Base-by-base conservation (phyloP, 2,329 filamentous ascomycete species). In the Aureobasidium mangrovei region DNA sequence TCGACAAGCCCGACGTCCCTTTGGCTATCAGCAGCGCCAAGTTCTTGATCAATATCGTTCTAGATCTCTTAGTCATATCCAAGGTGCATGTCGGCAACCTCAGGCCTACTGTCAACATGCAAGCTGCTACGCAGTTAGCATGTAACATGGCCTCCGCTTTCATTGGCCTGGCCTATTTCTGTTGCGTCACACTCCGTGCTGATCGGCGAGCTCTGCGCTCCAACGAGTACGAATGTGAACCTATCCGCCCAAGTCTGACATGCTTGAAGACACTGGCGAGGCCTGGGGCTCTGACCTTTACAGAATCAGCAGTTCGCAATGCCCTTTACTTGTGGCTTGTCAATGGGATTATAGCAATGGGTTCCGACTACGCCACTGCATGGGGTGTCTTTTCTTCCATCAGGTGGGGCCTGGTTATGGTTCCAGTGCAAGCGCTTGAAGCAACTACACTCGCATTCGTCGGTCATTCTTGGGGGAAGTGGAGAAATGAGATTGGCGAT, bases 331-430 rank as follows among this genome's bases (percentile, higher is more conserved):
- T 88, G 0, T 88, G 84, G 84, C 72, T 88, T 0, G 76, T 88
- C 0, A 76, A 71, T 51, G 80, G 76, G 4, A 84, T 89, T 18
- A 76, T 88, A 0, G 69, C 76, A 0, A 72, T 88, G 56, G 83
- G 84, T 0, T 67, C 71, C 0, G 76, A 80, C 5, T 88, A 88
- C 64, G 81, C 83, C 0, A 88, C 84, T 0, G 83, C 84, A 0
- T 89, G 84, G 84, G 81, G 83, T 1, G 73, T 88, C 7, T 89
- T 89, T 70, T 85, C 79, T 54, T 88, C 83, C 0, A 88, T 88
- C 40, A 76, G 84, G 10, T 88, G 84, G 84, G 85, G 84, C 0
- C 70, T 88, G 0, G 71, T 88, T 31, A 89, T 88, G 84, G 83
- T 88, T 0, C 84, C 84, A 0, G 81, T 88, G 0, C 77, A 81